A percentile compares a stretch with the other conserved stretches of the same genome.
These are phyloP conservation scores for Boletellus emodensis DNA, from an alignment of 768 basidiomycete species.

Conservation along the genomic window DNA sequence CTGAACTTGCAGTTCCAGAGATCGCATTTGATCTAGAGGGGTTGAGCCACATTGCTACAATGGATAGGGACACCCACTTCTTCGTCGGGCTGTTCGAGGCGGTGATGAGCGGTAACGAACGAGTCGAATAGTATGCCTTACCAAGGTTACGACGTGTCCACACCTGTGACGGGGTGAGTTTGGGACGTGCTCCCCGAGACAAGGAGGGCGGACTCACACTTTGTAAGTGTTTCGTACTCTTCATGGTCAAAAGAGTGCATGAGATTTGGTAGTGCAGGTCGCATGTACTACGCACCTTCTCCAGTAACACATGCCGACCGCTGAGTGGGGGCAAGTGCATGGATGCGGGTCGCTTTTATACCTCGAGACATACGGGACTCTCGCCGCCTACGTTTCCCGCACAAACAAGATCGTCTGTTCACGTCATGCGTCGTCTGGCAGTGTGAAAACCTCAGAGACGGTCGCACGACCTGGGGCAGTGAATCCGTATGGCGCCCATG, in stretches of 20 bases:
- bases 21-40: conserved; percentile 56
- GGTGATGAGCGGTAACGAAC: conserved; percentile 5
- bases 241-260: conserved; percentile 12
- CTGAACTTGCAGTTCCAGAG: conserved; percentile 62
- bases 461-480: conserved; percentile 27
- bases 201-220: conserved; percentile 33
- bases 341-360: conserved; percentile 26
- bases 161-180: conserved; percentile 36
- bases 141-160: conserved; percentile 50
- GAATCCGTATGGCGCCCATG: conserved; percentile 17
- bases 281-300: conserved; percentile 43
- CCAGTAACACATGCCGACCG: conserved; percentile 52
- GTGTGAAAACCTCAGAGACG: conserved; percentile 21
- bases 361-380: conserved; percentile 19
- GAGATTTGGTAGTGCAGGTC: conserved; percentile 9
- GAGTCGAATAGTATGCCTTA: conserved; percentile 23
- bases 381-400: conserved; percentile 18
- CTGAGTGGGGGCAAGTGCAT: conserved; percentile 2
- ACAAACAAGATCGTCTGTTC: conserved; percentile 18
- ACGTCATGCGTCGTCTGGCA: conserved; percentile 27
- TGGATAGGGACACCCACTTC: conserved; percentile 36
- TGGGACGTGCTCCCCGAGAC: background rate
- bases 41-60: conserved; percentile 10
- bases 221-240: conserved; percentile 58
- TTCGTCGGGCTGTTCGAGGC: conserved; percentile 48